Base-by-base conservation (phyloP, 2,329 filamentous ascomycete species). In the Hypoxylon sp. region DNA sequence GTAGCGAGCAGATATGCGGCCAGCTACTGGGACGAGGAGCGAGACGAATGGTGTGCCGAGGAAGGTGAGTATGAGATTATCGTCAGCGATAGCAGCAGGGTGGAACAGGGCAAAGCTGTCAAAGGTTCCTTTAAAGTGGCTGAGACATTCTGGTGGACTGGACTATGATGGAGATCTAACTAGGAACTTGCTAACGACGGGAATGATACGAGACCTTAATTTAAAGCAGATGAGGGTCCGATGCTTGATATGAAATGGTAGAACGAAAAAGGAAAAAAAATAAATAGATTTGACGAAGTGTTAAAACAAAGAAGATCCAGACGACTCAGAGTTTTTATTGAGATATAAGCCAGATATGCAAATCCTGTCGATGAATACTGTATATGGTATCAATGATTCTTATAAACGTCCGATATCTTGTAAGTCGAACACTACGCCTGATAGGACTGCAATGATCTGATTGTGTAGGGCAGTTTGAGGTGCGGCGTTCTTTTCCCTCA, bases 11-110 rank as follows among this genome's bases (percentile, higher is more conserved):
- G 91, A 79, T 89, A 91, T 60, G 89, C 87, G 0, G 86, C 88
- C 0, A 87, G 87, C 59, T 93, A 90, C 80, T 93, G 89, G 83
- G 90, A 93, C 71, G 91, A 93, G 80, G 84, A 86, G 68, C 81
- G 87, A 11, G 82, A 86, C 60, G 82, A 87, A 73, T 94, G 90
- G 90, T 85, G 87, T 19, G 86, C 85, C 1, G 90, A 92, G 80
- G 84, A 84, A 75, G 91, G 90, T 30, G 81, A 82, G 51, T 93
- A 93, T 75, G 85, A 85, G 62, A 83, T 93, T 14, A 78, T 89
- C 59, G 86, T 92, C 2, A 85, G 84, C 7, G 81, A 85, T 52
- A 90, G 87, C 65, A 91, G 85, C 70, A 80, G 72, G 3, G 77
- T 87, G 36, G 83, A 81, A 3, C 79, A 81, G 3, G 78, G 72